phyloP scores from a whole-genome alignment of 495 filamentous ascomycete species.

The Rostrohypoxylon terebratum region DNA sequence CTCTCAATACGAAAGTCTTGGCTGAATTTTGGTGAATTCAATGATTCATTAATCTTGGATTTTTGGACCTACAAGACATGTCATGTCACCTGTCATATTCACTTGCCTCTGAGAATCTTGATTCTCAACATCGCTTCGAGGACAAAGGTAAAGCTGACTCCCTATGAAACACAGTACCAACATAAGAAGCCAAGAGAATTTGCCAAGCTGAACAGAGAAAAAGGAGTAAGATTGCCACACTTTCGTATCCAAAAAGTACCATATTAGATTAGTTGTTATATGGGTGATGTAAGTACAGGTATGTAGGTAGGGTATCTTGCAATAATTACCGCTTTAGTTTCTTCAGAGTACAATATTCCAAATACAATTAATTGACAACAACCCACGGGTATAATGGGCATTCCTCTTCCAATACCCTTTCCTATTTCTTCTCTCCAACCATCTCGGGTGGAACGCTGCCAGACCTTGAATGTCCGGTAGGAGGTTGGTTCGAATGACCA shows the following conservation, averaged over 20 bases:
- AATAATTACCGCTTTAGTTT: conserved; percentile 8
- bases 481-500: conserved; percentile 34
- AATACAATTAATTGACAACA: neutral
- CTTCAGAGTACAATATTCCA: conserved; percentile 14
- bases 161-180: conserved; percentile 6
- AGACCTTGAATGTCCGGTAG: conserved; percentile 43
- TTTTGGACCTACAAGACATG: neutral
- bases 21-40: neutral
- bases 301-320: conserved; percentile 33
- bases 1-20: neutral
- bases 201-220: neutral
- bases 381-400: neutral
- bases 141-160: neutral
- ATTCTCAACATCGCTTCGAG: neutral
- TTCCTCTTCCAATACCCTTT: neutral
- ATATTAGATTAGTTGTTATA: conserved; percentile 18
- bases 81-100: conserved; percentile 26
- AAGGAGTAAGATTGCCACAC: neutral
- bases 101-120: neutral
- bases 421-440: conserved; percentile 22
- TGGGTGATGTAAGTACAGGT: neutral
- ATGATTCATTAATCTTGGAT: conserved; percentile 3
- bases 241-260: conserved; percentile 13
- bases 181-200: conserved; percentile 2
- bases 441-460: conserved; percentile 42